Evolutionary conservation across 73 alveolate species (phyloP).

Genomic region (Paramecium biaurelia): DNA sequence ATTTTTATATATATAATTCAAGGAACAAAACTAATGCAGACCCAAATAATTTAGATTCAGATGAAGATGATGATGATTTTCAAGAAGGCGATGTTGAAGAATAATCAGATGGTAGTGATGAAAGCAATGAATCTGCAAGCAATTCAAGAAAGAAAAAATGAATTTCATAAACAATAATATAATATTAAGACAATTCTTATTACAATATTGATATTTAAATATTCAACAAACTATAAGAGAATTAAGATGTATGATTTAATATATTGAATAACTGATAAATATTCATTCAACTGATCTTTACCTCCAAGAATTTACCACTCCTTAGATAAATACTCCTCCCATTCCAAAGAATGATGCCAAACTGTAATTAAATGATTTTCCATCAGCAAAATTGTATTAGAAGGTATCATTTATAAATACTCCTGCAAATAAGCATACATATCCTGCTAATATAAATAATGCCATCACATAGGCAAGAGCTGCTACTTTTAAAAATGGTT

Average conservation of each 20-base stretch:
- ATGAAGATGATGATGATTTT: constrained; percentile 40
- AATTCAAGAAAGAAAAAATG: not conserved
- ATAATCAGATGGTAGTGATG: not conserved
- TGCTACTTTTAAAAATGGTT: not conserved
- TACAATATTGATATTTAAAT: too few relatives aligned
- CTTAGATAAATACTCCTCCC: not conserved
- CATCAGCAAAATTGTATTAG: not conserved
- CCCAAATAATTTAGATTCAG: not conserved
- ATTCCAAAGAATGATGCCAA: not conserved
- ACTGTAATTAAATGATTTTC: not conserved
- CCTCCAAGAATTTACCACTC: not conserved
- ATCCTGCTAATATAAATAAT: not conserved
- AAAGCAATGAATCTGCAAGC: not conserved
- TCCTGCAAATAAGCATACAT: not conserved
- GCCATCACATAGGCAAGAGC: not conserved
- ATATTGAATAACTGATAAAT: not conserved
- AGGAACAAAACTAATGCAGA: not conserved
- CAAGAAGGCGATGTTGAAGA: not conserved
- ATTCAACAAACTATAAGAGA: not conserved
- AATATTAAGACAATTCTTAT: not conserved
- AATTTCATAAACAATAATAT: not conserved
- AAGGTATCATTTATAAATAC: not conserved
- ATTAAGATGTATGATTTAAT: not conserved
- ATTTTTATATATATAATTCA: not conserved
- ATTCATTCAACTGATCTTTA: not conserved